phyloP scores from a whole-genome alignment of 78 protist genomes.

The Chrysochromulina parva region DNA sequence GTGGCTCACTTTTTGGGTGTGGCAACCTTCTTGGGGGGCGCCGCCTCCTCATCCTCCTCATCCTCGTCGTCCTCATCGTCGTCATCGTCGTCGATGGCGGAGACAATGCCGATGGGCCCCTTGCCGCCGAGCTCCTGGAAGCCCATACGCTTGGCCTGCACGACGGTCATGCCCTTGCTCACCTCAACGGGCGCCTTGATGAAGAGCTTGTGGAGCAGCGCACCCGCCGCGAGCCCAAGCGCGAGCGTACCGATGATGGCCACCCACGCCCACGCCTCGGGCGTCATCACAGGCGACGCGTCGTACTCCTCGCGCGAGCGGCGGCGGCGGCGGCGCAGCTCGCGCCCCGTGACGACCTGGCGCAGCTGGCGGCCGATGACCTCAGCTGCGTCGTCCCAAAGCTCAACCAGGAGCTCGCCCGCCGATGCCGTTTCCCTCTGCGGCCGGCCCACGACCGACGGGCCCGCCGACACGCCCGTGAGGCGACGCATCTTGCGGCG shows the following conservation, averaged over 20 bases:
- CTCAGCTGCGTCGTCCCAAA: neutral
- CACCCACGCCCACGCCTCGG: neutral
- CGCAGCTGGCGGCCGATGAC: slow-evolving; percentile 7
- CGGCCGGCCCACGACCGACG: neutral
- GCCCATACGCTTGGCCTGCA: slow-evolving; percentile 14
- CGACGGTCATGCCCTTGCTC: neutral
- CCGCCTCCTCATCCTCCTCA: neutral
- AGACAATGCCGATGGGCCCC: slow-evolving; percentile 11
- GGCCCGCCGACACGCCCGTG: neutral
- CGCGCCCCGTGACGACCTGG: neutral
- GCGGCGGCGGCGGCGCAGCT: neutral
- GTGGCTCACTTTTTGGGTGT: too few species aligned
- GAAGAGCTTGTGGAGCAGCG: slow-evolving; percentile 19
- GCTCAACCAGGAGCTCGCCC: neutral
- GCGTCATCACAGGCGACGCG: neutral
- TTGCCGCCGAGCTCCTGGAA: slow-evolving; percentile 14
- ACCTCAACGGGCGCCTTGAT: neutral
- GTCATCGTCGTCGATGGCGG: slow-evolving; percentile 1
- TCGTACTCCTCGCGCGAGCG: neutral
- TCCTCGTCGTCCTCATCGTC: slow-evolving; percentile 6
- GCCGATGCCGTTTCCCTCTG: neutral
- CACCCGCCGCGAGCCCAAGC: slow-evolving; percentile 4
- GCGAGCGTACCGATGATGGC: neutral
- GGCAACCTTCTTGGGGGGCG: too few species aligned
- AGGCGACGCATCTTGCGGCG: slow-evolving; percentile 27